A percentile compares a stretch with the other conserved stretches of the same genome.
phyloP scores from a whole-genome alignment of 2,329 filamentous ascomycete species.

The Talaromyces marneffei region DNA sequence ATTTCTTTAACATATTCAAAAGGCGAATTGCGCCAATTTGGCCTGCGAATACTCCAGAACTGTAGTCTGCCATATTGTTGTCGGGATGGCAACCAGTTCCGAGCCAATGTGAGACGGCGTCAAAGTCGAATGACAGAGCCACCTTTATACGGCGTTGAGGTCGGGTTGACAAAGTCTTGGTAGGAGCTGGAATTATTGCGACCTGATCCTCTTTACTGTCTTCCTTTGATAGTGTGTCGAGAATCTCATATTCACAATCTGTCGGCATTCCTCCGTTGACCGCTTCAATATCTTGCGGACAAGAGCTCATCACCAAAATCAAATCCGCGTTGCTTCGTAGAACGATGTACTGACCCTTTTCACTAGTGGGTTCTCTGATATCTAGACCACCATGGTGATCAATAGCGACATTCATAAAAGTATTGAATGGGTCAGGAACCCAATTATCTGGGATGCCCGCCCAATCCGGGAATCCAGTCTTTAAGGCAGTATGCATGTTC shows the following conservation, averaged over 20 bases:
- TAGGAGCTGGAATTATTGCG: not conserved
- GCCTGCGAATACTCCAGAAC: slow-evolving; percentile 46
- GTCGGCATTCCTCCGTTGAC: slow-evolving; percentile 34
- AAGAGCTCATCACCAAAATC: slow-evolving; percentile 39
- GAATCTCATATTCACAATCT: slow-evolving; percentile 20
- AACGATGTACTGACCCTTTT: slow-evolving; percentile 34
- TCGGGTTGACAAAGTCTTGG: not conserved
- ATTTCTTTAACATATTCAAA: slow-evolving; percentile 44
- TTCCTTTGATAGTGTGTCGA: not conserved
- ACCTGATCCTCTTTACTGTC: not conserved
- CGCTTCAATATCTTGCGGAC: slow-evolving; percentile 38
- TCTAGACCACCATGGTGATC: slow-evolving; percentile 29
- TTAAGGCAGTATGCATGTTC: slow-evolving; percentile 29
- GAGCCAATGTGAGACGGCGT: slow-evolving; percentile 50
- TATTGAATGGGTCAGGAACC: slow-evolving; percentile 39
- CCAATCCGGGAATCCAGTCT: slow-evolving; percentile 18
- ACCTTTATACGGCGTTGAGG: not conserved
- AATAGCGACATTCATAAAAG: slow-evolving; percentile 43
- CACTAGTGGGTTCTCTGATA: slow-evolving; percentile 30
- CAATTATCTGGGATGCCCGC: slow-evolving; percentile 21
- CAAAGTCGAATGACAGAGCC: slow-evolving; percentile 44
- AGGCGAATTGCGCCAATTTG: slow-evolving; percentile 48
- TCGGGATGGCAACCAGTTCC: slow-evolving; percentile 46
- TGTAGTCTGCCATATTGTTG: slow-evolving; percentile 48
- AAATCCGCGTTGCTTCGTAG: slow-evolving; percentile 31